A percentile compares a stretch with the other conserved stretches of the same genome.
Conservation (phyloP, 2,329 filamentous ascomycete species). For the Clonostachys solani region DNA sequence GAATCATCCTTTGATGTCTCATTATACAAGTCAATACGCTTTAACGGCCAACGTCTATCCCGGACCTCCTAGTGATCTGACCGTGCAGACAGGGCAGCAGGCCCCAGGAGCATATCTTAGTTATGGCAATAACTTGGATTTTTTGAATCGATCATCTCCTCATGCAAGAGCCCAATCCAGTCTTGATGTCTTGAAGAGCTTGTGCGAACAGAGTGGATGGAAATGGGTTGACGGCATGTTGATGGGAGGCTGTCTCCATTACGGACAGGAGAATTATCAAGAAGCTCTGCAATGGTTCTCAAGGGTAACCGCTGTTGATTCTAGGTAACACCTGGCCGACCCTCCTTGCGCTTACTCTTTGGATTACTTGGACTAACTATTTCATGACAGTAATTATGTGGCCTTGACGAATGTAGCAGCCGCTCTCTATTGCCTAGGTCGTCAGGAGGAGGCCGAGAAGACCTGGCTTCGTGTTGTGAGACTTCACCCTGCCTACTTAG, state of each 20-base stretch:
- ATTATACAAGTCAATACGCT: too few species aligned
- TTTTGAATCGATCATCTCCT: conserved; percentile 23
- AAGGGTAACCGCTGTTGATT: conserved; percentile 52
- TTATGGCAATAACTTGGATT: not conserved
- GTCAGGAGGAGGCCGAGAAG: conserved; percentile 77
- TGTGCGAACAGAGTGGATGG: conserved; percentile 80
- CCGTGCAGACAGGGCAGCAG: too few species aligned
- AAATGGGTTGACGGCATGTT: conserved; percentile 92
- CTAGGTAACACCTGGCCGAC: conserved; percentile 33
- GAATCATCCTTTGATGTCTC: too few species aligned
- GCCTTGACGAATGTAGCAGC: conserved; percentile 91
- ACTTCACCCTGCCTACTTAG: conserved; percentile 81
- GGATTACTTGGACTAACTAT: conserved; percentile 1
- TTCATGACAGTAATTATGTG: conserved; percentile 68
- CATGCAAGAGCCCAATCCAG: conserved; percentile 57
- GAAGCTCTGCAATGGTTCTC: conserved; percentile 73
- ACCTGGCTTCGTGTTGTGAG: conserved; percentile 85
- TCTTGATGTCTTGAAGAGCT: conserved; percentile 64
- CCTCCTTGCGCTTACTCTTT: conserved; percentile 10
- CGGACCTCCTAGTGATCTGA: too few species aligned
- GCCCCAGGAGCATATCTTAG: too few species aligned
- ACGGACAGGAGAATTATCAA: conserved; percentile 80
- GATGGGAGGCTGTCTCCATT: conserved; percentile 85
- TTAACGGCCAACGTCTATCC: too few species aligned
- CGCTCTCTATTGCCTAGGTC: conserved; percentile 77